A percentile compares a stretch with the other conserved stretches of the same genome.
These are phyloP conservation scores for Trichoderma orchidacearum DNA, from an alignment of 495 filamentous ascomycete species.

Conservation along the genomic window DNA sequence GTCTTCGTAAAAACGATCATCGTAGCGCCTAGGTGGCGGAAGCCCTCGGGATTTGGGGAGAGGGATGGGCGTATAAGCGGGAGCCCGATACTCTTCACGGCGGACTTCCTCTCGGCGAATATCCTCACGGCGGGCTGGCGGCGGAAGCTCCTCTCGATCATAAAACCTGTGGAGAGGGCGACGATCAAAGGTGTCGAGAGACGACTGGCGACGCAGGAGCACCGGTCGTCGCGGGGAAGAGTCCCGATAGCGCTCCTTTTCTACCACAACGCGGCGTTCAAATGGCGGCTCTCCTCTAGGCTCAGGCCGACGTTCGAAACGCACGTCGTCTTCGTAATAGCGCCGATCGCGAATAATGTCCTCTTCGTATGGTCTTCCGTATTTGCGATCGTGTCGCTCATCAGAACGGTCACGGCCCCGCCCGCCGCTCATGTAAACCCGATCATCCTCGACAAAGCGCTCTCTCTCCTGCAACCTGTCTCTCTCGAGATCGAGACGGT, in stretches of 20 bases:
- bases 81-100: slow-evolving; percentile 26
- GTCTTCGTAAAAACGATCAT: slow-evolving; percentile 36
- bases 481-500: slow-evolving; percentile 9
- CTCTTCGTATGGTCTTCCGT: slow-evolving; percentile 19
- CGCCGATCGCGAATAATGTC: slow-evolving; percentile 21
- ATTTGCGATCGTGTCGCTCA: slow-evolving; percentile 16
- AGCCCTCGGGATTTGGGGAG: slow-evolving; percentile 32
- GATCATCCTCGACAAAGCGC: slow-evolving; percentile 16
- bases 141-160: slow-evolving; percentile 30
- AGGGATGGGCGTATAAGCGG: slow-evolving; percentile 27
- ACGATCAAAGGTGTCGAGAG: slow-evolving; percentile 36
- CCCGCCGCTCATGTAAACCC: slow-evolving; percentile 10
- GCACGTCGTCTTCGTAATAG: slow-evolving; percentile 23
- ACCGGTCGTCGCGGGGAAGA: slow-evolving; percentile 14
- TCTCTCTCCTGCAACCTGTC: slow-evolving; percentile 10
- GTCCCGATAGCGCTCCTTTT: slow-evolving; percentile 13
- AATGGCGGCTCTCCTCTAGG: slow-evolving; percentile 15
- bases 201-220: slow-evolving; percentile 27
- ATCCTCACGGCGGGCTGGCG: slow-evolving; percentile 16
- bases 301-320: slow-evolving; percentile 7
- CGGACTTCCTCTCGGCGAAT: slow-evolving; percentile 4
- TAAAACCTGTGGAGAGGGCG: slow-evolving; percentile 28
- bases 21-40: slow-evolving; percentile 35
- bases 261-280: slow-evolving; percentile 17
- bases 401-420: slow-evolving; percentile 15